Base-by-base conservation (phyloP, 139 green algal species). In the Chlamydomonas applanata region DNA sequence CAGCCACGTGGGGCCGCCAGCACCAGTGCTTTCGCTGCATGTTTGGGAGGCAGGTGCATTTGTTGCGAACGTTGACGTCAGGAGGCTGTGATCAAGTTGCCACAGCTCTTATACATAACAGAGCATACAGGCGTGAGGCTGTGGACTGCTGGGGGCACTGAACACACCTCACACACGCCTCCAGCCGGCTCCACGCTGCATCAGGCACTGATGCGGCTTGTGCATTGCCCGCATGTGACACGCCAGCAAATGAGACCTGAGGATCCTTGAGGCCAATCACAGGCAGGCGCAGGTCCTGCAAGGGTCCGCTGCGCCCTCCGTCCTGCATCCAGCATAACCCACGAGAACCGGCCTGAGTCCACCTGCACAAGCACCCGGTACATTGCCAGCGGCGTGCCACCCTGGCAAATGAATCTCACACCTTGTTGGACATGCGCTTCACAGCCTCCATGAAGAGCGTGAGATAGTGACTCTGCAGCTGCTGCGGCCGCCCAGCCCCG, bases 391-490 rank as follows among this genome's bases (percentile, higher is more conserved):
- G 27, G 27, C 17, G 27, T 46, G 27, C 61, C 61, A 45, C 40
- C 61, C 5, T n/a, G 7, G 5, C 61, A 36, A 9, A 36, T 61
- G 24, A 5, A 4, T 40, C 17, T 36, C 66, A 9, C 67, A 73
- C 67, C 27, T 73, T 60, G 7, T 29, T 45, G 32, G 49, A 22
- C 25, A 67, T 64, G 46, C 57, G 45, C 52, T 71, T 44, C 5
- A 89, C 69, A 24, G 70, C 65, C 11, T 91, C 83, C 40, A 87
- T 61, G 71, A 97, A 95, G 77, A 94, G 86, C 2, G 34, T 17
- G 34, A 98, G 74, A 80, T 96, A 91, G 34, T 85, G 79, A 0
- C 65, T 46, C 88, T 98, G 94, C 70, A 49, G 84, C 83, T 20
- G 76, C 61, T 4, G 71, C 61, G 2, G 45, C 44, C 60, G 34